Evolutionary conservation across 768 basidiomycete species (phyloP), one percentile per base, ranked within the genome.

Genomic region (Pulveroboletus sp.): DNA sequence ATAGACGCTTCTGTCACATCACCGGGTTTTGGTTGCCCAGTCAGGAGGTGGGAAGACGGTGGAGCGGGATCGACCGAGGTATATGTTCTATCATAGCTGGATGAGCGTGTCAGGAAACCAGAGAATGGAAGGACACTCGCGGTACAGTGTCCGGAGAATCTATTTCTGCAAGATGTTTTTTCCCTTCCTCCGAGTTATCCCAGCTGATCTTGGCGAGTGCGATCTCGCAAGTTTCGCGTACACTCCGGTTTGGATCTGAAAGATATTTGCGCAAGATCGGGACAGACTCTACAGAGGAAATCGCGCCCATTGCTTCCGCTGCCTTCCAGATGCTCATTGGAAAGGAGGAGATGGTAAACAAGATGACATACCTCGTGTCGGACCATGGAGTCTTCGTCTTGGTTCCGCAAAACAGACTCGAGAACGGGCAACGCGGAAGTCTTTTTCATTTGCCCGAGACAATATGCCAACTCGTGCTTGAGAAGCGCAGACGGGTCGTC

Each of bases 261-360:
- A 88, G 69, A 69, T 85, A 94, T 66, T 85, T 75, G 47, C 73
- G 70, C 32, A 99, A 76, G 47, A 93, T 65, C 4, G 84, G 77
- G 11, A 94, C 61, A 14, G 91, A 89, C 0, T 69, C 56, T 2
- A 74, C 60, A 19, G 81, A 74, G 8, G 90, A 92, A 32, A 98
- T 91, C 1, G 97, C 97, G 34, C 94, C 97, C 75, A 99, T 87
- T 9, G 97, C 97, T 71, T 99, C 97, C n/a, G 97, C 97, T 42
- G 95, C 94, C 89, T 94, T 55, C 53, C 55, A 43, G n/a, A 47
- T 50, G 54, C 45, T 48, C 37, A 35, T 58, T 53, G 56, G 34
- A 40, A 33, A 12, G 19, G 19, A 23, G 33, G 45, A 23, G n/a
- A 32, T 29, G 40, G 12, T 23, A 5, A 25, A n/a, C 27, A 29